Conservation (phyloP, 192 early-diverging fungal genomes). For the Coemansia sp. region DNA sequence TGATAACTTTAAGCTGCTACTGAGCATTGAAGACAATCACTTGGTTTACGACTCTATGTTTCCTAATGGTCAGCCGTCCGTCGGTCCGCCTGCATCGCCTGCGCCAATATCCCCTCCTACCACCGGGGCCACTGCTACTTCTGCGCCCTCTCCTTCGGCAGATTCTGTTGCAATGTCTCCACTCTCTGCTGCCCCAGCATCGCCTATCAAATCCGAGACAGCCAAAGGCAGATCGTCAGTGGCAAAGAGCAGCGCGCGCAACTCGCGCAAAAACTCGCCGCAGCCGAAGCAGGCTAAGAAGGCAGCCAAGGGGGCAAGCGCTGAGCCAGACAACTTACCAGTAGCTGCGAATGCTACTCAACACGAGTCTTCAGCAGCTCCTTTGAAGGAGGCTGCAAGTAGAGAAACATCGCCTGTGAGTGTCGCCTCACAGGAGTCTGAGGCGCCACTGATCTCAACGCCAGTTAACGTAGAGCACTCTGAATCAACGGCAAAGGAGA, state of each 20-base stretch:
- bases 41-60: conserved; percentile 48
- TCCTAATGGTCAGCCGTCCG: conserved; percentile 41
- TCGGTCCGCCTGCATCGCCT: conserved; percentile 29
- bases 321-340: conserved; percentile 16
- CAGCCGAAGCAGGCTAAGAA: conserved; percentile 35
- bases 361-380: not conserved
- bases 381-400: not conserved
- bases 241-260: conserved; percentile 32
- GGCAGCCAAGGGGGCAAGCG: conserved; percentile 9
- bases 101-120: conserved; percentile 14
- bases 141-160: conserved; percentile 9
- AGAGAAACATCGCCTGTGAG: conserved; percentile 11
- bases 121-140: not conserved
- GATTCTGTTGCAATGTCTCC: conserved; percentile 20
- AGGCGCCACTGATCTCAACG: not conserved
- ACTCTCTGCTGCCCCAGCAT: not conserved
- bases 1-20: conserved; percentile 52
- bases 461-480: not conserved
- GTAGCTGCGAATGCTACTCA: conserved; percentile 1
- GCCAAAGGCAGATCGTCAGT: conserved; percentile 27
- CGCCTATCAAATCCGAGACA: conserved; percentile 1
- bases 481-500: conserved; percentile 4
- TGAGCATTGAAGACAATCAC: conserved; percentile 50
- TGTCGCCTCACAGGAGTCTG: conserved; percentile 6
- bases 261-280: conserved; percentile 51